These are phyloP conservation scores for Entomortierella parvispora DNA, from an alignment of 192 early-diverging fungal species.

Conservation along the genomic window DNA sequence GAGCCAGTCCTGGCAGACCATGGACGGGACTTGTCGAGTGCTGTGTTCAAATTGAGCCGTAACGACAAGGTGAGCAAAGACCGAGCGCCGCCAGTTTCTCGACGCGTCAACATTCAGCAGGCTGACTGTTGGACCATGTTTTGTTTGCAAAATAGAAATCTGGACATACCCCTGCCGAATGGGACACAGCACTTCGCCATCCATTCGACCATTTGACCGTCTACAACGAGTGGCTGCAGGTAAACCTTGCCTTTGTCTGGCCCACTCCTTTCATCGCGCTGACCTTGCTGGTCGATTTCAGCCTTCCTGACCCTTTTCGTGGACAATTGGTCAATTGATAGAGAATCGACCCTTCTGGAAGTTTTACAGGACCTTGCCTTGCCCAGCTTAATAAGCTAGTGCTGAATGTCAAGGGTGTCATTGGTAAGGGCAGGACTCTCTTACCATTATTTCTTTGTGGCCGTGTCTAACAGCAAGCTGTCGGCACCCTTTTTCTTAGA, in stretches of 20 bases:
- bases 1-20: conserved; percentile 43
- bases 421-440: conserved; percentile 5
- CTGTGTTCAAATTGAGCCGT: conserved; percentile 39
- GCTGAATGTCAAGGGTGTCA: conserved; percentile 10
- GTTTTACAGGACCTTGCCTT: conserved; percentile 10
- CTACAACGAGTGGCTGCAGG: conserved; percentile 50
- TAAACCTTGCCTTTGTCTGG: background rate
- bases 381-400: conserved; percentile 31
- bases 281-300: background rate
- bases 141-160: conserved; percentile 6
- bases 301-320: background rate
- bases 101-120: background rate
- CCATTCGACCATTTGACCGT: conserved; percentile 44
- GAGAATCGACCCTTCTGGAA: conserved; percentile 23
- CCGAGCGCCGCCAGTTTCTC: background rate
- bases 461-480: no score
- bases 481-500: background rate
- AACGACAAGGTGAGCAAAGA: conserved; percentile 25
- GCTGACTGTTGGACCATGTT: background rate
- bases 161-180: conserved; percentile 31
- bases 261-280: background rate
- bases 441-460: background rate
- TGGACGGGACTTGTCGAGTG: conserved; percentile 32
- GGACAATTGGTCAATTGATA: background rate
- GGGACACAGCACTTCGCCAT: conserved; percentile 44